These are phyloP conservation scores for Backusella westeae DNA, from an alignment of 192 early-diverging fungal genomes.

Conservation along the genomic window DNA sequence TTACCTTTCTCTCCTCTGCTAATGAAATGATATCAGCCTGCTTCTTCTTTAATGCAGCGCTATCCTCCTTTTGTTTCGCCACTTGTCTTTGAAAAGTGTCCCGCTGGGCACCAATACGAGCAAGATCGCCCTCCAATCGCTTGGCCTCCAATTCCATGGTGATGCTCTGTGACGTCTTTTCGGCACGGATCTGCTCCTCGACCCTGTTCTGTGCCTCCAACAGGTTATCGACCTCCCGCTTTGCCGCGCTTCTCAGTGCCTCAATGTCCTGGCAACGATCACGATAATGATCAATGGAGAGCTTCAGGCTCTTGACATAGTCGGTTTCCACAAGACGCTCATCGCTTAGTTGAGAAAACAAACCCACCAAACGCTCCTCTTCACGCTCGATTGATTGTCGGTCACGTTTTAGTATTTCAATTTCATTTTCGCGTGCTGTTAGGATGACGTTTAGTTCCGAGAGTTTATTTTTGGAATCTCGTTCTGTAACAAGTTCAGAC, in stretches of 20 bases:
- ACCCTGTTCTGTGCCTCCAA: conserved; percentile 36
- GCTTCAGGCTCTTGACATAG: conserved; percentile 46
- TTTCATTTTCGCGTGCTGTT: conserved; percentile 45
- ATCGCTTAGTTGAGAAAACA: conserved; percentile 47
- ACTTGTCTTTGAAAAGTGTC: conserved; percentile 50
- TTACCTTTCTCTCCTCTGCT: conserved; percentile 18
- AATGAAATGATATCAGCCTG: conserved; percentile 1
- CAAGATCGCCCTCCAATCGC: conserved; percentile 51
- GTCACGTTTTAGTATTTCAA: conserved; percentile 48
- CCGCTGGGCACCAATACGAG: conserved; percentile 50
- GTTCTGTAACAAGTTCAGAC: conserved; percentile 22
- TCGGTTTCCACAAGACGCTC: conserved; percentile 49
- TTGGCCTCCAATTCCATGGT: conserved; percentile 52
- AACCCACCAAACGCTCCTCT: conserved; percentile 45
- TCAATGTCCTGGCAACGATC: conserved; percentile 45
- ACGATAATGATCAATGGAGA: conserved; percentile 47
- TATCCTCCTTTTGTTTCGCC: conserved; percentile 24
- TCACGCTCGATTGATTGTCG: conserved; percentile 43
- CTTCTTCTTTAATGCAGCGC: not conserved
- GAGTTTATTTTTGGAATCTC: conserved; percentile 40
- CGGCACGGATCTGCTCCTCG: conserved; percentile 38
- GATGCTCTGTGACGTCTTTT: conserved; percentile 39
- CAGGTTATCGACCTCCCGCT: conserved; percentile 43
- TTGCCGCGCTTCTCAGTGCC: conserved; percentile 37
- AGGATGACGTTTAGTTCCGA: conserved; percentile 45